phyloP scores from a whole-genome alignment of 169 alveolate species.

The Cryptosporidium xiaoi region DNA sequence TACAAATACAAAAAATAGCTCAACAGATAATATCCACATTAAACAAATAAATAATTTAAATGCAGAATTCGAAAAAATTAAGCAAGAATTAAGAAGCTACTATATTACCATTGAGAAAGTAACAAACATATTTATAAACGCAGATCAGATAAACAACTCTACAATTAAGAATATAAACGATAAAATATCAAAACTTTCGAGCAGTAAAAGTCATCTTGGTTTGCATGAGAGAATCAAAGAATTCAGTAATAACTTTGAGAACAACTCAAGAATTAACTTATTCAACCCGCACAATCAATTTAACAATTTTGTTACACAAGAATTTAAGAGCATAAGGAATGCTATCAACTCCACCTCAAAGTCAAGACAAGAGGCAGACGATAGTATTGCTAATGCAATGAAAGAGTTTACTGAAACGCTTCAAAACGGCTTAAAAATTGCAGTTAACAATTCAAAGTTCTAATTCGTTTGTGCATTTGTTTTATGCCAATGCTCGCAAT shows the following conservation, averaged over 20 bases:
- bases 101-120: slow-evolving; percentile 20
- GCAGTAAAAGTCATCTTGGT: slow-evolving; percentile 8
- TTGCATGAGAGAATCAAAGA: slow-evolving; percentile 31
- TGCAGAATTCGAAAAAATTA: not conserved
- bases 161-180: slow-evolving; percentile 46
- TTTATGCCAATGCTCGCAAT: too few relatives aligned
- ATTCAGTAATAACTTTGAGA: slow-evolving; percentile 48
- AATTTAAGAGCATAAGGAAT: slow-evolving; percentile 44
- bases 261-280: slow-evolving; percentile 41
- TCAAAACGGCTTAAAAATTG: slow-evolving; percentile 69
- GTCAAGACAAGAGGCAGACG: slow-evolving; percentile 68
- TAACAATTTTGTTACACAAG: slow-evolving; percentile 46
- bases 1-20: not conserved
- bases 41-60: slow-evolving; percentile 17
- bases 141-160: slow-evolving; percentile 21
- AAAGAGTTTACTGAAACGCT: slow-evolving; percentile 65
- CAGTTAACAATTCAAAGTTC: slow-evolving; percentile 48
- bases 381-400: slow-evolving; percentile 66
- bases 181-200: slow-evolving; percentile 22
- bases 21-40: not conserved
- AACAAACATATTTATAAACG: slow-evolving; percentile 25
- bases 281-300: slow-evolving; percentile 64
- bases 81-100: slow-evolving; percentile 16
- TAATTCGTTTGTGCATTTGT: not conserved
- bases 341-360: slow-evolving; percentile 58